Base-by-base conservation (phyloP, 2,329 filamentous ascomycete genomes). In the Aotearoamyces nothofagi region DNA sequence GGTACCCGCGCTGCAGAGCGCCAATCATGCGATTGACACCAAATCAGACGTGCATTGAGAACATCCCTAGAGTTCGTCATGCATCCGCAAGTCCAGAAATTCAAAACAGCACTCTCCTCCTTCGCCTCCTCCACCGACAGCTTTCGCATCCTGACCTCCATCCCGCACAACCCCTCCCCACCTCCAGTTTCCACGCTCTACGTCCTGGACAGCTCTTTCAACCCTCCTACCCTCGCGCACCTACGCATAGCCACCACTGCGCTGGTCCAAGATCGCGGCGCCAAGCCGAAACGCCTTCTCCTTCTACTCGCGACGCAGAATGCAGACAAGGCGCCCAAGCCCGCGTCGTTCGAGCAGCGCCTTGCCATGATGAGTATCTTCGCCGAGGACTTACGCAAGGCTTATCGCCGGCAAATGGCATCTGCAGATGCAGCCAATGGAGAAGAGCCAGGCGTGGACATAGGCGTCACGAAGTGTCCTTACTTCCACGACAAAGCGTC, bases 401-500 rank as follows among this genome's bases (percentile, higher is more conserved):
- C 13, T 13, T 24, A 17, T 27, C n/a, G n/a, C 11, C 22, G 29
- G 17, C 15, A 22, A 5, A 7, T 17, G 20, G 20, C 8, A 23
- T 22, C 22, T 19, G 9, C n/a, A 38, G n/a, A 24, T 50, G 15
- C 13, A n/a, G 7, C 8, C 4, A 1, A 16, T 29, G 8, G 26
- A 15, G 4, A n/a, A 7, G 24, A 33, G 19, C 9, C 17, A 24
- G 22, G 36, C 20, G 52, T 74, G 4, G 79, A 86, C 39, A 63
- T 87, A 20, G 78, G 63, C 2, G 60, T 90, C 2, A 82, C 78
- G 0, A 77, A 66, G 19, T 60, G 67, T 42, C 75, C 80, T 0
- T 84, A 76, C 46, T 90, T 87, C 42, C 69, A 70, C 33, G 72
- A 76, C 43, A 87, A 87, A 53, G 69, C 70, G 5, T 39, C 44